Evolutionary conservation across 78 protist species (phyloP).

Genomic region (Tieghemostelium lacteum): DNA sequence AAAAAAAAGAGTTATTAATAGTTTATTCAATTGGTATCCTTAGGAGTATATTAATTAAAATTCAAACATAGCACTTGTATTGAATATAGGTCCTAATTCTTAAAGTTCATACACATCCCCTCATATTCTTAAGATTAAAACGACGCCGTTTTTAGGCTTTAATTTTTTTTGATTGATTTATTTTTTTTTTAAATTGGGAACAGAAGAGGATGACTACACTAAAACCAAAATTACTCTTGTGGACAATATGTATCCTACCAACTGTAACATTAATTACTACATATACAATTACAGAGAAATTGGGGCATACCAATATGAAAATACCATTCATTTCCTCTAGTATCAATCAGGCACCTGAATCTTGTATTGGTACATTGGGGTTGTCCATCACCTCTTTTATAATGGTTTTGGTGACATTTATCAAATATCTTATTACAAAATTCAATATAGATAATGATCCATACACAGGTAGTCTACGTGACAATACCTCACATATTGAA

Average conservation of each 20-base stretch:
- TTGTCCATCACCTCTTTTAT: slow-evolving; percentile 33
- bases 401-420: slow-evolving; percentile 22
- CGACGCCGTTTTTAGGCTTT: no score
- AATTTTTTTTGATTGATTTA: no score
- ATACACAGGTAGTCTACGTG: not conserved
- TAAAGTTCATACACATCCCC: no score
- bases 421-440: slow-evolving; percentile 24
- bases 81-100: no score
- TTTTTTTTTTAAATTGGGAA: no score
- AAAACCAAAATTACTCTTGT: not conserved
- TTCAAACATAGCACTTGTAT: no score
- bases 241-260: not conserved
- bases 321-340: slow-evolving; percentile 5
- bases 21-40: no score
- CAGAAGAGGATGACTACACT: not conserved
- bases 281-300: not conserved
- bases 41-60: no score
- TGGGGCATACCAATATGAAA: not conserved
- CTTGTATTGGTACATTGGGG: slow-evolving; percentile 53
- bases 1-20: no score
- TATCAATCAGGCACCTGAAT: slow-evolving; percentile 16
- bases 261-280: slow-evolving; percentile 3
- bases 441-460: slow-evolving; percentile 12
- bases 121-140: no score
- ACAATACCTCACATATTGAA: not conserved